Evolutionary conservation across 164 flowering plant genomes (phyloP).

Genomic region (Macadamia tetraphylla): DNA sequence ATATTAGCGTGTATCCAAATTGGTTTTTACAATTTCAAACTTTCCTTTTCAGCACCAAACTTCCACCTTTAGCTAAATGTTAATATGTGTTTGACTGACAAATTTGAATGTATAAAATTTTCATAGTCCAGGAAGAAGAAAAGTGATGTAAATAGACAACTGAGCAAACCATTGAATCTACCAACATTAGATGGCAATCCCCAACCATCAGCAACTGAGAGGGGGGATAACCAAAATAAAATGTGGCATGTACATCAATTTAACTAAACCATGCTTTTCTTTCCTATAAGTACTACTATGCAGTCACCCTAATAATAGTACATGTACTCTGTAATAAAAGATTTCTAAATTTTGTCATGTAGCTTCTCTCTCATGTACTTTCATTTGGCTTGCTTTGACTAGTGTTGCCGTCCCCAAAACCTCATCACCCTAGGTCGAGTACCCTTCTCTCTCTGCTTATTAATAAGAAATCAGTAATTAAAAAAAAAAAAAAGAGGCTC

Average conservation of each 20-base stretch:
- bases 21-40: neutral
- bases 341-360: too few species aligned
- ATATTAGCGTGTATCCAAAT: neutral
- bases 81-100: neutral
- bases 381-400: too few species aligned
- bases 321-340: too few species aligned
- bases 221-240: neutral
- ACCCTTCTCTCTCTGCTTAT: too few species aligned
- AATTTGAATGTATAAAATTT: too few species aligned
- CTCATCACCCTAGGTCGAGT: too few species aligned
- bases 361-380: too few species aligned
- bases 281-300: neutral
- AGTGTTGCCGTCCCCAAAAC: too few species aligned
- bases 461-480: too few species aligned
- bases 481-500: too few species aligned
- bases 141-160: neutral
- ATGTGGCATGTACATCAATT: neutral
- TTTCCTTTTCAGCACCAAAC: neutral
- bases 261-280: neutral
- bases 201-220: neutral
- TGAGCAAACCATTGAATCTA: neutral
- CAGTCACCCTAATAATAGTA: too few species aligned
- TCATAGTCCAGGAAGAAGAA: too few species aligned
- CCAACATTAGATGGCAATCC: neutral
- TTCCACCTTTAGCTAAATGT: neutral